Evolutionary conservation across 768 basidiomycete species (phyloP), one percentile per base, ranked within the genome.

Genomic region (Albatrellus ellisii): DNA sequence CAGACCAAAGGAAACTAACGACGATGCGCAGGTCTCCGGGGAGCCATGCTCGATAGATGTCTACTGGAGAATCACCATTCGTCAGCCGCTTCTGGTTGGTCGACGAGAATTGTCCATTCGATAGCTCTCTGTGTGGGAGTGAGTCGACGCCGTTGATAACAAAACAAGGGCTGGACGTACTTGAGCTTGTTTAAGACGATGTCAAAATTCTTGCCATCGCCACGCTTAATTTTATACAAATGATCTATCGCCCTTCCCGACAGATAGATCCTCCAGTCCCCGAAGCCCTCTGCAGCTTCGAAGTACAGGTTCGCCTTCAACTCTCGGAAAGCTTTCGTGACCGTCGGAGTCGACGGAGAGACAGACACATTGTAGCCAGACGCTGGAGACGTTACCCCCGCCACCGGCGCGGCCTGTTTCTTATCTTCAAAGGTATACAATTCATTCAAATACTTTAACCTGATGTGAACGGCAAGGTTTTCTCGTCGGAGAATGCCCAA

Each of bases 21-120:
- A 50, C 46, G 1, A 50, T 28, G 18, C 48, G 42, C 12, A 15
- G 10, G 6, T 34, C 43, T 6, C 48, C 48, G 0, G 48, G 48
- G 9, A 50, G 42, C 42, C 48, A 33, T 10, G 46, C 48, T 17
- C 38, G 32, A 9, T 38, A 50, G 11, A 50, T 44, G 4, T 47
- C 48, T 6, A 50, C 22, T 0, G 42, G 48, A 6, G 20, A 8
- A 12, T 43, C 44, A 26, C 44, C 31, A 17, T 12, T 44, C 3
- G 48, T 41, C 21, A 50, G 25, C 3, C 26, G 24, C 28, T 32
- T 47, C 21, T 48, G 46, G 1, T 50, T 50, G 2, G 43, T 43
- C 20, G 42, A 14, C 4, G 46, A 48, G 26, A 50, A 50, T 24
- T 18, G 42, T 1, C 47, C 47, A 9, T 21, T 25, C 8, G 46